Base-by-base conservation (phyloP, 768 basidiomycete species). In the Clavulina sp. region DNA sequence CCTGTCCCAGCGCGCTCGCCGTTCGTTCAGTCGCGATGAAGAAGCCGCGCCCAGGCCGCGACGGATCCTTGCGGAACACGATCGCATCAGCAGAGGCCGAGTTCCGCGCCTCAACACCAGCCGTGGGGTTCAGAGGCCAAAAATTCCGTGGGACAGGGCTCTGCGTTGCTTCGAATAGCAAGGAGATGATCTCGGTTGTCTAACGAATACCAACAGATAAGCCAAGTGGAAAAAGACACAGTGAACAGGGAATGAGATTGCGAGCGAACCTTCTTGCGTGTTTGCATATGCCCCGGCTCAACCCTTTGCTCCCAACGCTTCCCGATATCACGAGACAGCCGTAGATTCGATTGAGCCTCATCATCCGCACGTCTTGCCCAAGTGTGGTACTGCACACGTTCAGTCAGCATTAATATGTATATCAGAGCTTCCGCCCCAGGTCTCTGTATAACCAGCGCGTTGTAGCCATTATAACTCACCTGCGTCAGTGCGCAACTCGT, bases 131-230 rank as follows among this genome's bases (percentile, higher is more conserved):
- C 52, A 88, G 26, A 30, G 48, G 24, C 28, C 28, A 29, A 29
- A 33, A 33, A 16, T 49, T 33, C 7, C 28, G 26, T 26, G 48
- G 16, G n/a, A 67, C 65, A 4, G 71, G 68, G n/a, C 81, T 81
- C 63, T 85, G 82, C n/a, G 92, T 93, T 9, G 91, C 87, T 66
- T 92, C 88, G 63, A 87, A 92, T 32, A 95, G 70, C 24, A 96
- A 70, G 4, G 84, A 73, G 58, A 95, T 93, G 52, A 93, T 92
- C 66, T 96, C 91, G 43, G 86, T 78, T 0, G 86, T 88, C 85
- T 91, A 63, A 58, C 36, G 7, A 49, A 26, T 41, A 38, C 23
- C 16, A 26, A 46, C 23, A 9, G 24, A 26, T 23, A 24, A 46
- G 19, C 19, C 34, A 38, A 38, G 7, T 19, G 19, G 19, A 7